Conservation (phyloP, 2,329 filamentous ascomycete species). For the Macrophomina phaseolina region DNA sequence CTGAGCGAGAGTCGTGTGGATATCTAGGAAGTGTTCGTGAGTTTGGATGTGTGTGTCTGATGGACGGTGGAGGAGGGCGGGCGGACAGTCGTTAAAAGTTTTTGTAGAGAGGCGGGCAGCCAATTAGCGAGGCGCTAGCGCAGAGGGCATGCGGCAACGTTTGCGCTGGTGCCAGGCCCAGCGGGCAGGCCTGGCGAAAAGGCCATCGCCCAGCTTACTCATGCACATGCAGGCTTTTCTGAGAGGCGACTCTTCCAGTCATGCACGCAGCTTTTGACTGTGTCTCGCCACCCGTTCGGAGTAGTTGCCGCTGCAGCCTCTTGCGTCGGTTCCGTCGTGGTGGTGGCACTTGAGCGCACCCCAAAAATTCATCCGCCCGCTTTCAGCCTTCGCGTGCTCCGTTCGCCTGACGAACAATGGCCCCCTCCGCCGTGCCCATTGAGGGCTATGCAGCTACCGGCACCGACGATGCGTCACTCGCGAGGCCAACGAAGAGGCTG, state of each 20-base stretch:
- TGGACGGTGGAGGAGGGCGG: constrained; percentile 35
- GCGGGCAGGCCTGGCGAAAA: neutral
- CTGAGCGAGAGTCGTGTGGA: constrained; percentile 51
- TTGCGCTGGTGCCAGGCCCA: constrained; percentile 12
- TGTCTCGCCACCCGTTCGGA: constrained; percentile 13
- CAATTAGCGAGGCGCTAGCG: constrained; percentile 30
- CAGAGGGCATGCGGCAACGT: constrained; percentile 23
- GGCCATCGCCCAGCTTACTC: neutral
- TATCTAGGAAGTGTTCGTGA: constrained; percentile 46
- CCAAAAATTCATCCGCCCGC: constrained; percentile 1
- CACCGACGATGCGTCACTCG: constrained; percentile 11
- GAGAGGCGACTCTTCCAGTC: constrained; percentile 8
- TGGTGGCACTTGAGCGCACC: constrained; percentile 3
- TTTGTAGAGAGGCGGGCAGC: constrained; percentile 26
- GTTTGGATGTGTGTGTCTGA: constrained; percentile 35
- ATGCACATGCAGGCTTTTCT: constrained; percentile 13
- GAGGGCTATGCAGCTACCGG: constrained; percentile 21
- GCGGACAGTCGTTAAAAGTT: constrained; percentile 33
- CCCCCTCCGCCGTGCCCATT: constrained; percentile 28
- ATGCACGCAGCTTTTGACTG: neutral
- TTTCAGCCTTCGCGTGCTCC: constrained; percentile 10
- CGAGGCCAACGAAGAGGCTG: constrained; percentile 28
- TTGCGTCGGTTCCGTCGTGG: neutral
- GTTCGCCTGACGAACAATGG: constrained; percentile 16
- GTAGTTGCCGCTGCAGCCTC: constrained; percentile 16